A percentile compares a stretch with the other conserved stretches of the same genome.
Evolutionary conservation across 2,329 filamentous ascomycete species (phyloP).

Genomic region (Fusarium sp.): DNA sequence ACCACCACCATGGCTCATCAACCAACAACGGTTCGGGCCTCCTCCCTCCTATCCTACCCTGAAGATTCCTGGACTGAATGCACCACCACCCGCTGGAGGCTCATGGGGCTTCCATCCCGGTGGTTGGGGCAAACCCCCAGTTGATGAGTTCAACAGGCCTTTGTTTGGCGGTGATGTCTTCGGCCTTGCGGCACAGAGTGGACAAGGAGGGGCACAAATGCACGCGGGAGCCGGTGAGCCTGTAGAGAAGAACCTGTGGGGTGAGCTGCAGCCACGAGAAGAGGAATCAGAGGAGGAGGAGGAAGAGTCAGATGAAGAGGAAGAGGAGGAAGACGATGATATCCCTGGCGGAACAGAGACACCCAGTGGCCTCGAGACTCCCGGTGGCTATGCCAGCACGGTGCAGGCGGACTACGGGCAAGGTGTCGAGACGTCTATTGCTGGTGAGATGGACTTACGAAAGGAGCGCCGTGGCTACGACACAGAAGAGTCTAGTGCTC

Average conservation of each 20-base stretch:
- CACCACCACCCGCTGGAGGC: constrained; percentile 86
- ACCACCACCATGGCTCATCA: constrained; percentile 96
- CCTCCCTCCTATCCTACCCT: constrained; percentile 95
- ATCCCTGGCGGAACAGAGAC: constrained; percentile 75
- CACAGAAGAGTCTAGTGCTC: constrained; percentile 80
- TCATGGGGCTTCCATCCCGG: constrained; percentile 96
- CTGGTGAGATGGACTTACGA: constrained; percentile 89
- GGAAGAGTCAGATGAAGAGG: constrained; percentile 77
- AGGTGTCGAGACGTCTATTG: constrained; percentile 76
- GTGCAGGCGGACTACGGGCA: constrained; percentile 82
- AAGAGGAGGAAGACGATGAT: constrained; percentile 69
- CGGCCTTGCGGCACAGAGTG: constrained; percentile 68
- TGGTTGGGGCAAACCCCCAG: constrained; percentile 94
- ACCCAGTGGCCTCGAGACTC: constrained; percentile 80
- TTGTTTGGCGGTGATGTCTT: constrained; percentile 96
- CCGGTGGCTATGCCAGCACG: constrained; percentile 80
- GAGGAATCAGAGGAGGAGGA: constrained; percentile 76
- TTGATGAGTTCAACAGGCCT: constrained; percentile 91
- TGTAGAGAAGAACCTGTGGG: constrained; percentile 90
- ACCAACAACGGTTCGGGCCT: constrained; percentile 92
- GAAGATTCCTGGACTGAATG: constrained; percentile 93
- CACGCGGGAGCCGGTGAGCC: constrained; percentile 70
- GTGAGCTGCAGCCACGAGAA: constrained; percentile 83
- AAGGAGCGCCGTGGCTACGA: constrained; percentile 85
- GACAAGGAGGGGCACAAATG: constrained; percentile 47